Evolutionary conservation across 495 filamentous ascomycete species (phyloP), one percentile per base, ranked within the genome.

Genomic region (Penicillium steckii): DNA sequence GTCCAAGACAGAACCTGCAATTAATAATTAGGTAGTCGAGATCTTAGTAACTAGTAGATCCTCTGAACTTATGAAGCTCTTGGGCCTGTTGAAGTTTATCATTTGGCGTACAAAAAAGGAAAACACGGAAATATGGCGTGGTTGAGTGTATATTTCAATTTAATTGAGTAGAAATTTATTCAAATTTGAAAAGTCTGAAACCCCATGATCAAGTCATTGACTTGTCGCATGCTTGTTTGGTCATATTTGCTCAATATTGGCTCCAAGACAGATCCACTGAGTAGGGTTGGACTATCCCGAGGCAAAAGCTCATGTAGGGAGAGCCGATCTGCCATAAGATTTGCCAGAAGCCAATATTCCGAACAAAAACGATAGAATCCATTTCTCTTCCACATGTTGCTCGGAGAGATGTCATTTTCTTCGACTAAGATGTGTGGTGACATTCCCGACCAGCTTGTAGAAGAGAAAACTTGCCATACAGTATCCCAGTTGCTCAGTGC

Each of bases 161-260:
- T 15, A 3, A 37, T 17, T 37, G 1, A 6, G 24, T 29, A 8
- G 3, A 3, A 3, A 19, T 13, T 52, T 33, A 57, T 12, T n/a
- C n/a, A n/a, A n/a, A 61, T 40, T 37, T 61, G 58, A 13, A 57
- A 61, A 4, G 38, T 51, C 33, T 58, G 55, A 33, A 61, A 58
- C 0, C 54, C 55, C 47, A 51, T 50, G 18, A 61, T 64, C 9
- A 64, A 29, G 21, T 64, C 59, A 46, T 64, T 64, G 1, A 61
- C 49, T 21, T 64, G 61, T 8, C 46, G 58, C 61, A 64, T 64
- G 23, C 61, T 64, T 2, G 61, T 64, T 23, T 64, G 58, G 29
- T 61, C 58, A 38, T 61, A 64, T 41, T 59, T 24, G 19, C 61
- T 53, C 45, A 64, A 22, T n/a, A 61, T 61, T 5, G 61, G 56